These are phyloP conservation scores for Cystobasidium tubakii DNA, from an alignment of 768 basidiomycete species.

Conservation along the genomic window DNA sequence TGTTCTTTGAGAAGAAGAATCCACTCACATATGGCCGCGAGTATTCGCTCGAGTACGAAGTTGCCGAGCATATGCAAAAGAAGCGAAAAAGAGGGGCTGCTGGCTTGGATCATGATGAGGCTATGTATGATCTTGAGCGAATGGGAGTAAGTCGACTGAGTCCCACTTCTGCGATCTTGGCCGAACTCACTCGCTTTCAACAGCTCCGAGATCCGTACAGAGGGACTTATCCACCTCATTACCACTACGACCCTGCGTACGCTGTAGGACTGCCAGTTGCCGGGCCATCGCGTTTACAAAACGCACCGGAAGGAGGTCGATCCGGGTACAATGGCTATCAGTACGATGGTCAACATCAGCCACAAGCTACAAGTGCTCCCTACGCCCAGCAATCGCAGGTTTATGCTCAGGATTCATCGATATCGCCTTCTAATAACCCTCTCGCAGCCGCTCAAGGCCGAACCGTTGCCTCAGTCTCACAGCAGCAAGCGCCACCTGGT, in stretches of 20 bases:
- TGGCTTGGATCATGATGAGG: constrained; percentile 41
- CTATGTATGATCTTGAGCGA: constrained; percentile 41
- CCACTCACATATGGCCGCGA: constrained; percentile 40
- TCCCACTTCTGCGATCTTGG: too few species aligned
- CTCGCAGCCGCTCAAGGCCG: constrained; percentile 26
- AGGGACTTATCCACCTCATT: constrained; percentile 18
- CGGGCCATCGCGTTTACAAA: background rate
- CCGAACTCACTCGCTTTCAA: background rate
- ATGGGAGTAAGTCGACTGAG: constrained; percentile 44
- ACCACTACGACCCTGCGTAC: constrained; percentile 37
- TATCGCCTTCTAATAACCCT: constrained; percentile 7
- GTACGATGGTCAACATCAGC: background rate
- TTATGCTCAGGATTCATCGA: background rate
- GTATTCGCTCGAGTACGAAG: constrained; percentile 41
- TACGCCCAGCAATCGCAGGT: background rate
- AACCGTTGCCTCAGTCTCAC: constrained; percentile 27
- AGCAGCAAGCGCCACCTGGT: constrained; percentile 10
- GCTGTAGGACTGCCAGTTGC: background rate
- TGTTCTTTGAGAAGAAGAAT: constrained; percentile 38
- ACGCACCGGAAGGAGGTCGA: background rate
- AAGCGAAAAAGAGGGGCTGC: constrained; percentile 40
- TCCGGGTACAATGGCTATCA: background rate
- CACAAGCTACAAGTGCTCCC: background rate
- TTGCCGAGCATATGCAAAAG: constrained; percentile 41
- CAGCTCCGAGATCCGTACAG: constrained; percentile 42